Conservation (phyloP, 805 yeast genomes). For the Metschnikowia aberdeeniae region DNA sequence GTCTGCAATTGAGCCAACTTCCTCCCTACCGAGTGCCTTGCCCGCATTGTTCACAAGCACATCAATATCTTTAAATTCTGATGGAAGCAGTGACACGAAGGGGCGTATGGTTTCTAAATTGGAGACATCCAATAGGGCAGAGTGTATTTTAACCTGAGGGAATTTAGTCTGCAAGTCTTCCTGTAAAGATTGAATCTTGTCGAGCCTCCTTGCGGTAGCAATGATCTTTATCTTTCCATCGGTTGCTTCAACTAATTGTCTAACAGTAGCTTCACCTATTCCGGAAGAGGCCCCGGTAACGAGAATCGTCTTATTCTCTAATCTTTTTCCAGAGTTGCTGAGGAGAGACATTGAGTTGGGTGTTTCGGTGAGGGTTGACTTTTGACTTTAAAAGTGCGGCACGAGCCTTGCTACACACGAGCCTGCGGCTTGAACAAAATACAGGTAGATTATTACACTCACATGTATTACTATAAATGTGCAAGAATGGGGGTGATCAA, state of each 20-base stretch:
- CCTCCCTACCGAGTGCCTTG: constrained; percentile 71
- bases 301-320: constrained; percentile 72
- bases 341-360: neutral
- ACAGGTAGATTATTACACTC: constrained; percentile 13
- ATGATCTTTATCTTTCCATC: constrained; percentile 67
- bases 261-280: constrained; percentile 93
- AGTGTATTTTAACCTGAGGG: constrained; percentile 54
- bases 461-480: constrained; percentile 18
- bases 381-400: neutral
- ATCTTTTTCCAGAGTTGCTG: constrained; percentile 68
- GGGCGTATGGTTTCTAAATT: constrained; percentile 40
- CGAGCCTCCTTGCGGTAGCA: constrained; percentile 74
- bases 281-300: constrained; percentile 97
- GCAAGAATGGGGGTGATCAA: constrained; percentile 7
- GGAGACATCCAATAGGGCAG: constrained; percentile 47
- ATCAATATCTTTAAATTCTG: constrained; percentile 60
- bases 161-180: constrained; percentile 43
- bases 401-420: neutral
- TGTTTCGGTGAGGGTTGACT: neutral
- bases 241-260: constrained; percentile 77
- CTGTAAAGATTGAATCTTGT: constrained; percentile 50
- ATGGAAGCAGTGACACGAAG: constrained; percentile 53
- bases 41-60: constrained; percentile 73
- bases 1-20: constrained; percentile 63
- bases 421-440: neutral